Evolutionary conservation across 257 asterid species (phyloP), one percentile per base, ranked within the genome.

Genomic region (Haberlea rhodopensis): DNA sequence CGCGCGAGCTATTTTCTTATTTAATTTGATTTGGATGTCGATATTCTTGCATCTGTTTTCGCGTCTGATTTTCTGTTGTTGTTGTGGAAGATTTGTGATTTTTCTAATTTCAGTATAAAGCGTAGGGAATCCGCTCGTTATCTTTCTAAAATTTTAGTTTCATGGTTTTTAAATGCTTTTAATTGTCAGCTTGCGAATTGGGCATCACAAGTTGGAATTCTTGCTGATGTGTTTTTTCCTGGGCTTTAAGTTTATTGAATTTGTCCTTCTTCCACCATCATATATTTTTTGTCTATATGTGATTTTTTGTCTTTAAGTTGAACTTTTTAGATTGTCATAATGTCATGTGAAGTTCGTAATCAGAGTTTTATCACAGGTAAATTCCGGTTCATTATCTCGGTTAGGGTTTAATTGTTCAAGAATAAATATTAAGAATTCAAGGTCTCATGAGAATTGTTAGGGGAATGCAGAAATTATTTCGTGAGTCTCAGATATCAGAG

Each of bases 371-470:
- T 63, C 65, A 16, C 71, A 66, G 79, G 80, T 76, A 76, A 73
- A 79, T 79, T 79, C 56, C 21, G 70, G 72, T 63, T 55, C 72
- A 60, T 74, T 74, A 62, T 58, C 69, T 53, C 71, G 66, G 65
- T 73, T 75, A 78, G 85, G 87, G 72, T 80, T 78, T 83, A 76
- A 72, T 84, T 85, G 78, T 74, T 70, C 77, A 77, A 79, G 76
- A 78, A 69, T 72, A 77, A 62, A 71, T 76, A 71, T 78, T 83
- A 70, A 87, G 89, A 78, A 84, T 79, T 75, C 75, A 73, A 85
- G 95, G 80, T 91, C 96, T 94, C 90, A 94, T 90, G 99, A 90
- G 96, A 90, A 84, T 94, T 89, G 84, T 79, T 85, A 85, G 96
- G 99, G 99, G 97, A 86, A 90, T 94, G 99, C 99, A 87, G 96